phyloP scores from a whole-genome alignment of 2,329 filamentous ascomycete species.

The Aspergillus sp. region DNA sequence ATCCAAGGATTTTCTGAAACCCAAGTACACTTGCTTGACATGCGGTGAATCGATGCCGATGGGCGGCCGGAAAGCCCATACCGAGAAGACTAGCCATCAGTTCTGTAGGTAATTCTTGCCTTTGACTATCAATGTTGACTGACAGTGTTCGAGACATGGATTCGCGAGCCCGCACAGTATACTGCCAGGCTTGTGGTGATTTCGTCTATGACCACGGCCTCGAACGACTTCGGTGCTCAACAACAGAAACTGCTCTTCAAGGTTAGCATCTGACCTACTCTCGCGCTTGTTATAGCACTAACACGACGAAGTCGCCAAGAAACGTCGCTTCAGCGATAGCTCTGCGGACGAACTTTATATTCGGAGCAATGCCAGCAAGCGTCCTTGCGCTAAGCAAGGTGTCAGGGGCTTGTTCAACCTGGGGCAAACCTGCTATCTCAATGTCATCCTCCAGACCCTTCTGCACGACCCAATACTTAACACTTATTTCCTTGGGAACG shows the following conservation, averaged over 20 bases:
- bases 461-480: conserved; percentile 90
- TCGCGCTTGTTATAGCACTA: neutral
- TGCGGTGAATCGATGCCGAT: conserved; percentile 37
- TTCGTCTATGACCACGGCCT: conserved; percentile 46
- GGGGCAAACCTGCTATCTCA: conserved; percentile 98
- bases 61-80: conserved; percentile 37
- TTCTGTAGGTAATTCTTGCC: conserved; percentile 38
- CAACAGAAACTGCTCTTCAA: conserved; percentile 23
- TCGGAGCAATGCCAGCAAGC: conserved; percentile 72
- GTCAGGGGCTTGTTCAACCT: conserved; percentile 94
- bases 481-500: conserved; percentile 89
- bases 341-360: conserved; percentile 75
- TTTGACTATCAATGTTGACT: conserved; percentile 4
- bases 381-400: conserved; percentile 82
- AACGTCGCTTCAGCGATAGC: conserved; percentile 39
- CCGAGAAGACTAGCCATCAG: conserved; percentile 40
- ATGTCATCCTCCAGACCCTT: conserved; percentile 89
- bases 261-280: conserved; percentile 14
- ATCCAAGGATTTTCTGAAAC: conserved; percentile 35
- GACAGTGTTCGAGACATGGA: conserved; percentile 38
- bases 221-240: conserved; percentile 36
- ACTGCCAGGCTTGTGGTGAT: conserved; percentile 44
- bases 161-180: conserved; percentile 41
- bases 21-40: conserved; percentile 42
- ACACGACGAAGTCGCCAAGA: conserved; percentile 28